Evolutionary conservation across 345 rosid genomes (phyloP).

Genomic region (Acer negundo): DNA sequence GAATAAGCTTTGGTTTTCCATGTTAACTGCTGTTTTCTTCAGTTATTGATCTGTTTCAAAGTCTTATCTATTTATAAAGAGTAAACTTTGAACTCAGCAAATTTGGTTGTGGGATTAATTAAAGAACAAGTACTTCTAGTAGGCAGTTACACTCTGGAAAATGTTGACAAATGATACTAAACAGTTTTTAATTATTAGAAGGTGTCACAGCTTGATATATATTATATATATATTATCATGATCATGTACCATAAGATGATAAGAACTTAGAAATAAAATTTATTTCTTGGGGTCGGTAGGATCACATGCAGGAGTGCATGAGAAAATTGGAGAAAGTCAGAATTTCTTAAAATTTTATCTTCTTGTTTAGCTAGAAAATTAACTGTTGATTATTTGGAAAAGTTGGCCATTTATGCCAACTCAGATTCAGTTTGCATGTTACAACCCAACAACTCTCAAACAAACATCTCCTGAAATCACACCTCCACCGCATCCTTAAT

Average conservation of each 20-base stretch:
- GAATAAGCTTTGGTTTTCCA: conserved; percentile 24
- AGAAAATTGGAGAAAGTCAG: background rate
- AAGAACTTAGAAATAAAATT: background rate
- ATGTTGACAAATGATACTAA: background rate
- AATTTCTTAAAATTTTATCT: too few species aligned
- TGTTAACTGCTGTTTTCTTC: background rate
- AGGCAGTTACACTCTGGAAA: background rate
- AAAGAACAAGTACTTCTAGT: background rate
- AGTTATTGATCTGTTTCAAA: background rate
- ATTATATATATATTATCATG: background rate
- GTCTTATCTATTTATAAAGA: conserved; percentile 1
- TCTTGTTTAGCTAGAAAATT: too few species aligned
- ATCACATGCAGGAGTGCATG: conserved; percentile 4
- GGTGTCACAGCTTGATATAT: background rate
- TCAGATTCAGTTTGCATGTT: background rate
- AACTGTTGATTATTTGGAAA: too few species aligned
- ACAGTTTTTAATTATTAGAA: background rate
- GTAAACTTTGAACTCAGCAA: background rate
- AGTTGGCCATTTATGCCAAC: background rate
- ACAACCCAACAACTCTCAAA: background rate
- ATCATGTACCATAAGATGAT: background rate
- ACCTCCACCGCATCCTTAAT: background rate
- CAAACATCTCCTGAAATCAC: background rate
- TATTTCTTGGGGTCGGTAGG: background rate
- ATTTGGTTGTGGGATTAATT: background rate